Base-by-base conservation (phyloP, 2,329 filamentous ascomycete species). In the Fusarium metavorans region DNA sequence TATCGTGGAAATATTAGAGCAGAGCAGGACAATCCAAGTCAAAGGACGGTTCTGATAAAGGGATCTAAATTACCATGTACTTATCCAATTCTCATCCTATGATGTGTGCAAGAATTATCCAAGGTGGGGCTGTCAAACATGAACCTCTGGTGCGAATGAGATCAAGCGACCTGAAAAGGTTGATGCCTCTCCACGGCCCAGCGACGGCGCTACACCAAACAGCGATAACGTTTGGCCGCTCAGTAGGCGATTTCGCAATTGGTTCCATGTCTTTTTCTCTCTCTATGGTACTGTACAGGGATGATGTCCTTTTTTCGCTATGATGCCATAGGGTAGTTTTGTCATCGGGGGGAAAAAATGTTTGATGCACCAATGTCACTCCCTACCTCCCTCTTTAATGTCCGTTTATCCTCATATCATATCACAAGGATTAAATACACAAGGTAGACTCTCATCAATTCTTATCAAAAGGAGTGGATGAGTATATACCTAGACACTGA, bases 191-290 rank as follows among this genome's bases (percentile, higher is more conserved):
- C 2, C 1, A 25, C 4, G 2, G 14, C 43, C 20, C 1, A 48
- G 23, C 9, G 7, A 48, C 4, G 9, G 7, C 14, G 7, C 16
- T 16, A 16, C 43, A 25, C 43, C 14, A 48, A 5, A 25, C 23
- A 25, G 5, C 1, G 2, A 25, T 2, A 16, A 9, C 4, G 14
- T 8, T 16, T 8, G 6, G 6, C 1, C 13, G 23, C 3, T 2
- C 7, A 16, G 20, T 45, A 45, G 20, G 25, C 25, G 20, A 14
- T 25, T 9, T 2, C 1, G 20, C 9, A 45, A 25, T 8, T 8
- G 5, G 14, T 10, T 25, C 20, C 14, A 10, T 25, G 8, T 25
- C 1, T 48, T 6, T 25, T 41, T 11, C 8, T 48, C 43, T 11
- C 8, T 48, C 43, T 10, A 16, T 16, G 7, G 43, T 16, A 16